These are phyloP conservation scores for Scheffersomyces lignosus DNA, from an alignment of 805 yeast species.

Conservation along the genomic window DNA sequence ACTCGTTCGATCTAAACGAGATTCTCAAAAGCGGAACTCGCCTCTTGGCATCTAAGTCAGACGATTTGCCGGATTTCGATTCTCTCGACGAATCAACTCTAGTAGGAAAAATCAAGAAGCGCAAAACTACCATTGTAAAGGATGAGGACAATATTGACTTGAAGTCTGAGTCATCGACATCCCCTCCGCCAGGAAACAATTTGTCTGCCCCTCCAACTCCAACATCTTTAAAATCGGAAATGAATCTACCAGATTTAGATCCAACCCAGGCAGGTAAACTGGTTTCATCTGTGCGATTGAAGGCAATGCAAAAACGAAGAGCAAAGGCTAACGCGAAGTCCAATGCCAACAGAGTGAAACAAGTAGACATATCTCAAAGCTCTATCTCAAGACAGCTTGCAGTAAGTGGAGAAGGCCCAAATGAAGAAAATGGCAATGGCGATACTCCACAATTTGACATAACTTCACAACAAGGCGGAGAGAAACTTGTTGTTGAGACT, in stretches of 20 bases:
- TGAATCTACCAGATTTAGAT: neutral
- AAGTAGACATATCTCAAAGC: slow-evolving; percentile 71
- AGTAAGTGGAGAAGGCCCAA: slow-evolving; percentile 35
- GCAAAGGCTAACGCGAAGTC: slow-evolving; percentile 71
- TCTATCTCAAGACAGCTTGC: slow-evolving; percentile 60
- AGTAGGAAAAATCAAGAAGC: slow-evolving; percentile 50
- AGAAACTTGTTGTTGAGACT: slow-evolving; percentile 82
- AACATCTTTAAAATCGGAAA: slow-evolving; percentile 11
- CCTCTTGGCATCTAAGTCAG: slow-evolving; percentile 53
- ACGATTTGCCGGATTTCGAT: slow-evolving; percentile 27
- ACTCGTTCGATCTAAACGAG: slow-evolving; percentile 50
- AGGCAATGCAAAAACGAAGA: slow-evolving; percentile 92
- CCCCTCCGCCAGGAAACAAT: slow-evolving; percentile 14
- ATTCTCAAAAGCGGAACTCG: slow-evolving; percentile 52
- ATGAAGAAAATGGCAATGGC: slow-evolving; percentile 9
- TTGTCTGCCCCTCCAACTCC: slow-evolving; percentile 17
- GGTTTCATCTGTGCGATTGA: slow-evolving; percentile 69
- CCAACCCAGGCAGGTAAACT: slow-evolving; percentile 17
- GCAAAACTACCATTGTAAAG: slow-evolving; percentile 41
- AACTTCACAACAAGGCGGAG: slow-evolving; percentile 77
- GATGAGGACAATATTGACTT: slow-evolving; percentile 8
- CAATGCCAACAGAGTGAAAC: slow-evolving; percentile 41
- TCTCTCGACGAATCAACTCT: slow-evolving; percentile 44
- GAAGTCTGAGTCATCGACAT: slow-evolving; percentile 9
- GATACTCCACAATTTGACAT: slow-evolving; percentile 51